Evolutionary conservation across 176 grass and related monocot genomes (phyloP).

Genomic region (Tillandsia leiboldiana): DNA sequence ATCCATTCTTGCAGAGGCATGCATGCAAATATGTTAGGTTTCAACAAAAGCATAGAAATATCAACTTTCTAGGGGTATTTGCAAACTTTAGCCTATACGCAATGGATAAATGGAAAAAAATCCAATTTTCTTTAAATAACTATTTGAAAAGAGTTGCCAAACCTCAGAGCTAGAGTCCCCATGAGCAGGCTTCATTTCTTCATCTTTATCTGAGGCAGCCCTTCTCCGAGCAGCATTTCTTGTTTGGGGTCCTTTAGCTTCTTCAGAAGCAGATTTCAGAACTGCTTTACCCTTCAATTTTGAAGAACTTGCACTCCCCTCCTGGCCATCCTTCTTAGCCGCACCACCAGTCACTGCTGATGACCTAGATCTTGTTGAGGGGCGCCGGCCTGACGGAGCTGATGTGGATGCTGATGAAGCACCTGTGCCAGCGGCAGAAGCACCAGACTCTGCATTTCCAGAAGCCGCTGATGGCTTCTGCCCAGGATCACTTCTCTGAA

Average conservation of each 20-base stretch:
- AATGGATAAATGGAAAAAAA: not conserved
- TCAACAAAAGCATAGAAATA: no score
- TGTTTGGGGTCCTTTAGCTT: conserved; percentile 48
- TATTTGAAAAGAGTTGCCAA: conserved; percentile 9
- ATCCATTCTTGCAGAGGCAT: no score
- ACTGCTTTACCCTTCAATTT: conserved; percentile 84
- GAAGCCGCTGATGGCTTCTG: conserved; percentile 34
- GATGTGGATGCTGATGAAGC: conserved; percentile 30
- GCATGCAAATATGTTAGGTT: no score
- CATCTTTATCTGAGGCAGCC: conserved; percentile 53
- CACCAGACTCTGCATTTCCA: conserved; percentile 52
- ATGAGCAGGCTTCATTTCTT: conserved; percentile 44
- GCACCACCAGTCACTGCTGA: conserved; percentile 36
- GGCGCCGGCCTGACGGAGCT: conserved; percentile 28
- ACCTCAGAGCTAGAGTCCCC: conserved; percentile 69
- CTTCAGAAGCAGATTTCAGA: conserved; percentile 41
- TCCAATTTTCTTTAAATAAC: conserved; percentile 3
- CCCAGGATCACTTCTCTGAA: conserved; percentile 48
- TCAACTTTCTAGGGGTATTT: no score
- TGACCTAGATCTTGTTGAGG: conserved; percentile 52
- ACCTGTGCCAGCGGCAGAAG: conserved; percentile 28
- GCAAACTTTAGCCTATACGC: no score
- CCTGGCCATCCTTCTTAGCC: conserved; percentile 39
- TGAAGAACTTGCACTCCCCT: conserved; percentile 36
- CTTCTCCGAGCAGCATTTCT: conserved; percentile 53